phyloP scores from a whole-genome alignment of 345 rosid species.

The Conringia planisiliqua region DNA sequence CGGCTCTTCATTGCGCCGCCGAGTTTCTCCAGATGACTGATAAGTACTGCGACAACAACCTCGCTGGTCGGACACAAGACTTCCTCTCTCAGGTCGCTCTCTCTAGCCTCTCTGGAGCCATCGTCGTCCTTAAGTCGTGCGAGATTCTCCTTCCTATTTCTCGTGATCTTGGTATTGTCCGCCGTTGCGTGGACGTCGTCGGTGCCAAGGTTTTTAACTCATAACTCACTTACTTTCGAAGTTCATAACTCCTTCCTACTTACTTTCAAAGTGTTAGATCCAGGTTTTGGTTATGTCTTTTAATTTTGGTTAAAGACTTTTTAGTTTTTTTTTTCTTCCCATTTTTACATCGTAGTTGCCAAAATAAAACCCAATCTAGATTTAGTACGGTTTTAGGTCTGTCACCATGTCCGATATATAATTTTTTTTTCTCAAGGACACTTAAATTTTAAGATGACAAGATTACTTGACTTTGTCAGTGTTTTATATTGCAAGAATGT shows the following conservation, averaged over 20 bases:
- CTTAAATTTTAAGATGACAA: too few relatives aligned
- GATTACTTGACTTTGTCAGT: too few relatives aligned
- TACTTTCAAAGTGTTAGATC: neutral
- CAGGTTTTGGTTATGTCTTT: neutral
- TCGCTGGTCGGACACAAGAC: slow-evolving; percentile 80
- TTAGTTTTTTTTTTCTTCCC: too few relatives aligned
- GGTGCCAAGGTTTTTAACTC: slow-evolving; percentile 46
- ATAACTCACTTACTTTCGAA: neutral
- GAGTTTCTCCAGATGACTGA: slow-evolving; percentile 90
- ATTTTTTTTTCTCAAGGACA: too few relatives aligned
- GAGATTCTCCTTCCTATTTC: slow-evolving; percentile 73
- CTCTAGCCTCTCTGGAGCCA: slow-evolving; percentile 79
- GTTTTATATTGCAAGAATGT: too few relatives aligned
- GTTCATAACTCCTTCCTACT: neutral
- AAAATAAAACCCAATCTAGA: too few relatives aligned
- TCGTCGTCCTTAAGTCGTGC: slow-evolving; percentile 81
- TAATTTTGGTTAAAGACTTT: too few relatives aligned
- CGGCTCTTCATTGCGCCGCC: slow-evolving; percentile 83
- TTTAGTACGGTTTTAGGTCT: too few relatives aligned
- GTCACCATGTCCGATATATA: too few relatives aligned
- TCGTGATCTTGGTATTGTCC: slow-evolving; percentile 65
- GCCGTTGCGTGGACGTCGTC: slow-evolving; percentile 62
- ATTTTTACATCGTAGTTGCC: too few relatives aligned
- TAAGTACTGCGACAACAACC: slow-evolving; percentile 64
- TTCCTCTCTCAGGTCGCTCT: slow-evolving; percentile 81